Evolutionary conservation across 345 rosid species (phyloP).

Genomic region (Theobroma cacao): DNA sequence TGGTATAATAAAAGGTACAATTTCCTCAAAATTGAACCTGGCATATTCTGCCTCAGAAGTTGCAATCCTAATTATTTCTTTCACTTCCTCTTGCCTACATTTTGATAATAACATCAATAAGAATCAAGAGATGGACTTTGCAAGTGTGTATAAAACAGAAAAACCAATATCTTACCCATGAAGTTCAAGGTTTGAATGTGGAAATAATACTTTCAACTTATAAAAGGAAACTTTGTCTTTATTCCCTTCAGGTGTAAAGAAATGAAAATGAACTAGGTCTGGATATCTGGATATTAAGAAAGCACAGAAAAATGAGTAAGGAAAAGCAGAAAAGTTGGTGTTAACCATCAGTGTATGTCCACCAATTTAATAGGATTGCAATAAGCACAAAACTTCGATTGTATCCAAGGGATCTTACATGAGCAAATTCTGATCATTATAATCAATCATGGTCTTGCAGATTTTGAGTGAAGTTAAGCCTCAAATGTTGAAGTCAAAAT

Average conservation of each 20-base stretch:
- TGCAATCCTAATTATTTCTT: slow-evolving; percentile 13
- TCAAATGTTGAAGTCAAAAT: background rate
- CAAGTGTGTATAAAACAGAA: background rate
- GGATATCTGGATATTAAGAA: slow-evolving; percentile 29
- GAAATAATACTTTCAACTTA: slow-evolving; percentile 47
- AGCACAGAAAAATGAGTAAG: background rate
- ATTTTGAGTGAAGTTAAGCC: no score
- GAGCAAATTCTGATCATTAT: no score
- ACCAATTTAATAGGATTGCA: background rate
- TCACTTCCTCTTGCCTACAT: slow-evolving; percentile 40
- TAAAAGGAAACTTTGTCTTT: slow-evolving; percentile 36
- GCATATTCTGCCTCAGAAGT: slow-evolving; percentile 13
- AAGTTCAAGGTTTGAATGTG: slow-evolving; percentile 40
- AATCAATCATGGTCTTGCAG: no score
- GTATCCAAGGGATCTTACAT: no score
- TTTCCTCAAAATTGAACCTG: slow-evolving; percentile 19
- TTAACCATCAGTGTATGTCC: no score
- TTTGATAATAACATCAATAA: slow-evolving; percentile 10
- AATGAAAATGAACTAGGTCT: slow-evolving; percentile 34
- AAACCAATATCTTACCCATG: slow-evolving; percentile 26
- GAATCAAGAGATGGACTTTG: background rate
- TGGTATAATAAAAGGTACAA: slow-evolving; percentile 38
- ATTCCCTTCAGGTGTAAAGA: slow-evolving; percentile 40
- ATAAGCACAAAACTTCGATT: no score
- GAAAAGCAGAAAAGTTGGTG: background rate